Percentiles rank a stretch among this genome's conserved stretches.
These are phyloP conservation scores for Coprinopsis sp. DNA, from an alignment of 768 basidiomycete genomes.

Conservation along the genomic window DNA sequence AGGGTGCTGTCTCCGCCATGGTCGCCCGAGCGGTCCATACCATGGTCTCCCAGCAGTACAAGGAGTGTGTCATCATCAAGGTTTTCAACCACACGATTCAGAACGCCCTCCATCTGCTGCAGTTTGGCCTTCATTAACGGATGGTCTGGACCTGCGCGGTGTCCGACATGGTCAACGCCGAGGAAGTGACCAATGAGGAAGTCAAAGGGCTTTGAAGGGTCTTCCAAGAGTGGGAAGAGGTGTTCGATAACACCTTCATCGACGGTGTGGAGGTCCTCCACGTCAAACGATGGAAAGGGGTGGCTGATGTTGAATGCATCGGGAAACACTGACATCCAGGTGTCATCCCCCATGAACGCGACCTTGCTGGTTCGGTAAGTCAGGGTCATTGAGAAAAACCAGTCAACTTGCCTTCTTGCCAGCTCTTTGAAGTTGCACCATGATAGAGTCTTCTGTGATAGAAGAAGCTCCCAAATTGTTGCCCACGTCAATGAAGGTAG, in stretches of 20 bases:
- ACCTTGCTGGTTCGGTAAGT: conserved; percentile 44
- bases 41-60: conserved; percentile 92
- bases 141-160: conserved; percentile 88
- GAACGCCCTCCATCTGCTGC: conserved; percentile 79
- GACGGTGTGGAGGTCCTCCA: conserved; percentile 95
- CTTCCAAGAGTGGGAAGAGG: conserved; percentile 72
- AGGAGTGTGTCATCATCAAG: conserved; percentile 88
- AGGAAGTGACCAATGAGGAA: conserved; percentile 90
- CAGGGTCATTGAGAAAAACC: neutral
- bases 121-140: conserved; percentile 83
- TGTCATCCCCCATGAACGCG: conserved; percentile 95
- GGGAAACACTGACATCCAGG: conserved; percentile 91
- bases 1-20: conserved; percentile 88
- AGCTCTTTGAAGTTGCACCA: conserved; percentile 61
- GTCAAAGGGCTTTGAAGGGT: conserved; percentile 60
- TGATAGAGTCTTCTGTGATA: conserved; percentile 83
- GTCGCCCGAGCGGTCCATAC: conserved; percentile 93
- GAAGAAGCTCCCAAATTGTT: conserved; percentile 86
- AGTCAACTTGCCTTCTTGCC: conserved; percentile 50
- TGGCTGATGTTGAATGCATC: conserved; percentile 73
- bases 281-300: conserved; percentile 96
- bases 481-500: conserved; percentile 94
- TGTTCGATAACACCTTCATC: conserved; percentile 86
- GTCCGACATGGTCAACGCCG: conserved; percentile 95
- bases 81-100: conserved; percentile 63